Conservation (phyloP, 1,284 basidiomycete species). For the Polyporus tsugae region DNA sequence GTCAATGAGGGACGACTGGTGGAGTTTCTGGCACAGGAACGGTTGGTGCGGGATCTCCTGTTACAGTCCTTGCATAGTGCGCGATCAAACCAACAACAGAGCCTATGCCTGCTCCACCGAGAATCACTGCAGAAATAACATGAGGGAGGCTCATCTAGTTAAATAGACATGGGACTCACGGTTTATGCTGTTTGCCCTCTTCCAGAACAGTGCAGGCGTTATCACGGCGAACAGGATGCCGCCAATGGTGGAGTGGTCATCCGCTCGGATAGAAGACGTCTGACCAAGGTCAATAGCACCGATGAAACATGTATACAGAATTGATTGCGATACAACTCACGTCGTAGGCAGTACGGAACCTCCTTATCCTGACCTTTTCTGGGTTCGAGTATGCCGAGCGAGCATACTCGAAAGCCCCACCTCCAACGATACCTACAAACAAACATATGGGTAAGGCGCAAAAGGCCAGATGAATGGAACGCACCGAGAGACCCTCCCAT, state of each 20-base stretch:
- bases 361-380: constrained; percentile 48
- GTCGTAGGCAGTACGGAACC: constrained; percentile 59
- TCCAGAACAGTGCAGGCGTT: constrained; percentile 75
- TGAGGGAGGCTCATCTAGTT: not conserved
- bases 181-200: constrained; percentile 61
- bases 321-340: constrained; percentile 45
- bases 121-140: constrained; percentile 55
- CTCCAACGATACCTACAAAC: constrained; percentile 47
- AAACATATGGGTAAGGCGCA: constrained; percentile 5
- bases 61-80: constrained; percentile 58
- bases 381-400: constrained; percentile 51
- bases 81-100: constrained; percentile 63
- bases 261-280: constrained; percentile 63
- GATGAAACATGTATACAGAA: not conserved
- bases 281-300: constrained; percentile 36
- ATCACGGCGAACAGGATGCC: constrained; percentile 66
- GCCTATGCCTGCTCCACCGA: constrained; percentile 76
- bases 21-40: constrained; percentile 42
- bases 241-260: constrained; percentile 78
- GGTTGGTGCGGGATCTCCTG: constrained; percentile 57
- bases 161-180: constrained; percentile 47
- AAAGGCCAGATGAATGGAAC: constrained; percentile 19
- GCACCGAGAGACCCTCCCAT: constrained; percentile 65
- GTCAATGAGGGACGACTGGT: constrained; percentile 20
- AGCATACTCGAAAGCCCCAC: constrained; percentile 55